These are phyloP conservation scores for Phanerochaete carnosa DNA, from an alignment of 768 basidiomycete genomes.

Conservation along the genomic window DNA sequence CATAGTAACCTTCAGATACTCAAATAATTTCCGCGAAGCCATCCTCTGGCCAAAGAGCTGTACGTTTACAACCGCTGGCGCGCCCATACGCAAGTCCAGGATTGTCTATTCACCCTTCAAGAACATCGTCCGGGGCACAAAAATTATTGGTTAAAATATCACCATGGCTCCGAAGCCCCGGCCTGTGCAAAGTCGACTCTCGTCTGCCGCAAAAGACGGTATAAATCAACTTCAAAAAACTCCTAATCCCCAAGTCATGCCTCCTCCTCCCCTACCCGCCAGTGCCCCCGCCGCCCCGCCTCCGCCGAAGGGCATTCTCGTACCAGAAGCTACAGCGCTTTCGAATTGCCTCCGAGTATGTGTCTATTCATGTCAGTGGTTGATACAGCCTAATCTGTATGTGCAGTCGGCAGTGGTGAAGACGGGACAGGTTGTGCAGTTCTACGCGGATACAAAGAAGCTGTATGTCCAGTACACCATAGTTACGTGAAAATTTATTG, in stretches of 20 bases:
- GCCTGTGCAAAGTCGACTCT: slow-evolving; percentile 29
- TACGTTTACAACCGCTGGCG: neutral
- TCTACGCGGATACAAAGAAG: slow-evolving; percentile 61
- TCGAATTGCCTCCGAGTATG: slow-evolving; percentile 55
- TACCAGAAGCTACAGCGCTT: slow-evolving; percentile 64
- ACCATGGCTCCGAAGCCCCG: slow-evolving; percentile 46
- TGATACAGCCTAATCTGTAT: neutral
- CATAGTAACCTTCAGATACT: too few relatives aligned
- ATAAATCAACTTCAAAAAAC: slow-evolving; percentile 20
- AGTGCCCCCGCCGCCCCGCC: slow-evolving; percentile 57
- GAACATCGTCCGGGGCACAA: neutral
- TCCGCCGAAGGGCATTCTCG: slow-evolving; percentile 41
- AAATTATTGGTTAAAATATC: slow-evolving; percentile 6
- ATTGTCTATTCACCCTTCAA: neutral
- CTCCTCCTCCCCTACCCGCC: slow-evolving; percentile 13
- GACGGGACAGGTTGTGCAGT: slow-evolving; percentile 68
- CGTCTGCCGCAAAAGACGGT: slow-evolving; percentile 28
- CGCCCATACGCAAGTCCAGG: neutral
- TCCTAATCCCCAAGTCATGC: slow-evolving; percentile 4
- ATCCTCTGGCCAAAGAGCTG: too few relatives aligned
- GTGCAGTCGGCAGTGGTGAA: slow-evolving; percentile 60
- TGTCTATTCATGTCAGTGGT: neutral
- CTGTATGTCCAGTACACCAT: slow-evolving; percentile 43
- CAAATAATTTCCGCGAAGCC: too few relatives aligned
- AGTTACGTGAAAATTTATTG: neutral